phyloP scores from a whole-genome alignment of 768 basidiomycete genomes.

The Auriscalpium orientale region DNA sequence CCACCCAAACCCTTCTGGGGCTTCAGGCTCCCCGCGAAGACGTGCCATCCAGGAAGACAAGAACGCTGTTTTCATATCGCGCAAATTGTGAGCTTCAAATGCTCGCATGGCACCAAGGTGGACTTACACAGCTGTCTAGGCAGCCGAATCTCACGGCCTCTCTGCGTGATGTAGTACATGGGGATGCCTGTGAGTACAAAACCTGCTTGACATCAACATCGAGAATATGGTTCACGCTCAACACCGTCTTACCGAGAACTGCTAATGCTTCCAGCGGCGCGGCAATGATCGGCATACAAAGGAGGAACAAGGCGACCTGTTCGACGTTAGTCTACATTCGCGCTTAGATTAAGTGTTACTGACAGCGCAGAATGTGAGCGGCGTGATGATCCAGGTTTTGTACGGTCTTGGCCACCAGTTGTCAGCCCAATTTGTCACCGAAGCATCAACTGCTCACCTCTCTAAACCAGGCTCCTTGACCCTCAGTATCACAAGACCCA shows the following conservation, averaged over 20 bases:
- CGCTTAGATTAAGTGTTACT: slow-evolving; percentile 20
- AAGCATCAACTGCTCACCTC: slow-evolving; percentile 35
- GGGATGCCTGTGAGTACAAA: slow-evolving; percentile 78
- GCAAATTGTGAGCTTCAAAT: slow-evolving; percentile 3
- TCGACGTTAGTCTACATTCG: neutral
- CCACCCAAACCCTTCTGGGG: slow-evolving; percentile 55
- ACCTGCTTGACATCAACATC: slow-evolving; percentile 32
- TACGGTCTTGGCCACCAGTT: slow-evolving; percentile 60
- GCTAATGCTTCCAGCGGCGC: slow-evolving; percentile 84
- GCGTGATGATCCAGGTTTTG: slow-evolving; percentile 86
- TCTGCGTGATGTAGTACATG: slow-evolving; percentile 73
- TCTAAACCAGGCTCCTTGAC: slow-evolving; percentile 87
- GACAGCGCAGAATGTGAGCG: slow-evolving; percentile 82
- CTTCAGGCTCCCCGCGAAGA: slow-evolving; percentile 40
- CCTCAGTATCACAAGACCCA: slow-evolving; percentile 82
- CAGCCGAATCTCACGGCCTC: slow-evolving; percentile 28
- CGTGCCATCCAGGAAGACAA: slow-evolving; percentile 36
- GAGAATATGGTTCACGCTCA: slow-evolving; percentile 1
- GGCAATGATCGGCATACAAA: slow-evolving; percentile 92
- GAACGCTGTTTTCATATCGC: slow-evolving; percentile 26
- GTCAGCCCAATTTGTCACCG: neutral
- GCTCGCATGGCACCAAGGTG: neutral
- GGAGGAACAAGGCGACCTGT: slow-evolving; percentile 80
- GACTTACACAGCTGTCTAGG: slow-evolving; percentile 24
- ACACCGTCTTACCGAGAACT: slow-evolving; percentile 59